phyloP scores from a whole-genome alignment of 2,329 filamentous ascomycete species.

The Fusarium begoniae region DNA sequence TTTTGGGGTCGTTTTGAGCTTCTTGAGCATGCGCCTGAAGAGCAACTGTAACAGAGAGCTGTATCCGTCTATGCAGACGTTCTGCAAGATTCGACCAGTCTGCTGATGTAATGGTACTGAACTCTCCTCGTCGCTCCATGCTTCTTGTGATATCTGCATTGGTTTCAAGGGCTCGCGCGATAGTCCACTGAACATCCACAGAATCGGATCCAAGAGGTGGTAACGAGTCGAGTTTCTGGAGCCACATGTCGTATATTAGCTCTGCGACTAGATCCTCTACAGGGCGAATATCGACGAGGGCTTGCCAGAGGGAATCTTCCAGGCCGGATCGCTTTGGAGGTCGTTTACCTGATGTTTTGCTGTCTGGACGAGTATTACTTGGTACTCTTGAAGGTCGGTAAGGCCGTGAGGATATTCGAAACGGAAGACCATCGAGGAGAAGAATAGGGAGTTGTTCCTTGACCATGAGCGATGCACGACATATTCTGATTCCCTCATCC shows the following conservation, averaged over 20 bases:
- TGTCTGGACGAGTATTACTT: not conserved
- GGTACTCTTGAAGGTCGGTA: constrained; percentile 7
- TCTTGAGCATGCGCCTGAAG: constrained; percentile 4
- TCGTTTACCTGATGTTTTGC: not conserved
- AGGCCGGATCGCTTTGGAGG: constrained; percentile 21
- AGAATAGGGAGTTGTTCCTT: constrained; percentile 36
- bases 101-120: constrained; percentile 15
- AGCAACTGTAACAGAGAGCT: constrained; percentile 26
- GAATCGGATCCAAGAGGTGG: constrained; percentile 21
- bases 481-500: constrained; percentile 35
- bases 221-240: constrained; percentile 34
- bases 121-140: constrained; percentile 31
- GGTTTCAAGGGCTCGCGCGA: constrained; percentile 37
- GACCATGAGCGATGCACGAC: constrained; percentile 30
- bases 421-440: constrained; percentile 35
- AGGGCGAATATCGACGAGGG: constrained; percentile 20
- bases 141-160: constrained; percentile 38
- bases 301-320: constrained; percentile 33
- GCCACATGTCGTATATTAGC: constrained; percentile 42
- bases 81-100: constrained; percentile 38
- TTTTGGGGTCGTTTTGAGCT: constrained; percentile 21
- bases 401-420: not conserved
- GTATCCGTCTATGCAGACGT: constrained; percentile 36
- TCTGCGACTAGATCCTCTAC: constrained; percentile 37
- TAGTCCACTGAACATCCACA: constrained; percentile 30